Conservation (phyloP, 2,329 filamentous ascomycete genomes). For the Penicillium brevicompactum region DNA sequence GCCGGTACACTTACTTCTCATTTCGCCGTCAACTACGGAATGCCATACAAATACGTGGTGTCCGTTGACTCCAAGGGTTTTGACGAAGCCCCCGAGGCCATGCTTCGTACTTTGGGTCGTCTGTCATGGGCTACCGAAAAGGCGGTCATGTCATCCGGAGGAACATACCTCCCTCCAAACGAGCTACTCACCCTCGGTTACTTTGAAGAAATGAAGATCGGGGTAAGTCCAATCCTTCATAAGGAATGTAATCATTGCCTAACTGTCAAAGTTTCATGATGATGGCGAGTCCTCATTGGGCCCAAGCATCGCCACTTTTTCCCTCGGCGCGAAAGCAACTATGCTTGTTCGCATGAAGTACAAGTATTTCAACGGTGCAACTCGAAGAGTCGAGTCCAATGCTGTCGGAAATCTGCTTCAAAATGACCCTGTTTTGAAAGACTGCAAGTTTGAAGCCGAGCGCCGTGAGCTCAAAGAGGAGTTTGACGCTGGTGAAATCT, state of each 20-base stretch:
- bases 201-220: constrained; percentile 57
- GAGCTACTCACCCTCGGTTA: constrained; percentile 60
- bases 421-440: constrained; percentile 35
- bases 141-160: constrained; percentile 34
- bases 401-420: constrained; percentile 12
- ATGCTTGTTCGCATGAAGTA: constrained; percentile 60
- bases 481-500: constrained; percentile 22
- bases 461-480: constrained; percentile 28
- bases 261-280: constrained; percentile 54
- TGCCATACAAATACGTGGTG: constrained; percentile 63
- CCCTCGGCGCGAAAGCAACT: constrained; percentile 53
- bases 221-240: constrained; percentile 32
- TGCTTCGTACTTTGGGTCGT: constrained; percentile 51
- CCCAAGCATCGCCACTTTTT: constrained; percentile 58
- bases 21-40: constrained; percentile 53
- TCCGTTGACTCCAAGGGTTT: constrained; percentile 49
- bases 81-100: constrained; percentile 41
- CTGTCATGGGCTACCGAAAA: constrained; percentile 56
- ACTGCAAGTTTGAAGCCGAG: constrained; percentile 29
- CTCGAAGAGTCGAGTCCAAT: constrained; percentile 10
- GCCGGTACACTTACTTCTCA: constrained; percentile 46
- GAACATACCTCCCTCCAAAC: constrained; percentile 49
- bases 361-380: constrained; percentile 45
- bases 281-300: constrained; percentile 60
- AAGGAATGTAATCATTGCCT: neutral